Evolutionary conservation across 2,329 filamentous ascomycete species (phyloP), one percentile per base, ranked within the genome.

Genomic region (Fusarium sp.): DNA sequence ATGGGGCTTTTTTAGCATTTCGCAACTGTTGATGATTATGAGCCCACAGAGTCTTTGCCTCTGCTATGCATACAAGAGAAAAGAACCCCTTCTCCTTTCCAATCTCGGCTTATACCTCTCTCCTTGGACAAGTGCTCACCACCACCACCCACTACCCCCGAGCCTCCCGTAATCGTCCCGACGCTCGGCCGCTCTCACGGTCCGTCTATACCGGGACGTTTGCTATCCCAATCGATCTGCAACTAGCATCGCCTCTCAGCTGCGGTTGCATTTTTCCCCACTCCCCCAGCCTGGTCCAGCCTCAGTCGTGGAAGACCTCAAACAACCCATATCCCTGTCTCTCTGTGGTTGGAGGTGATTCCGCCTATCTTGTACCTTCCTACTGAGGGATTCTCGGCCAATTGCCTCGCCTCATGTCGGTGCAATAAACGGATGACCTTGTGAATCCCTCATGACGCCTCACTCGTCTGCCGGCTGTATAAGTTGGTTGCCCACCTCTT

Each of bases 141-240:
- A 57, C 33, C 20, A 36, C 27, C 58, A 25, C 25, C 29, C 27
- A 33, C 33, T 6, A 20, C 50, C 52, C 62, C 45, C 14, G 40
- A 40, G 35, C 25, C 47, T 47, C 31, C 25, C 22, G 40, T 7
- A 60, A 45, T 40, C 33, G 54, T 42, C 71, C 58, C 50, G 38
- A 45, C 38, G 11, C 54, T 38, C 65, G 57, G 64, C 75, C 76
- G 76, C 76, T 73, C 70, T 70, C 69, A 69, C 76, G 76, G 76
- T 76, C 76, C 76, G 76, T 63, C 58, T 71, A 65, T 66, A 78
- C 76, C 76, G 76, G 25, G 18, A 56, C 63, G 45, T 52, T 68
- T 61, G 50, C 58, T 69, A 69, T 66, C 63, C 40, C 56, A 45
- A 45, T 68, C 58, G 63, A 50, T 64, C 62, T 59, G 59, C 60